Conservation (phyloP, 2,329 filamentous ascomycete species). For the Penicillium concentricum region DNA sequence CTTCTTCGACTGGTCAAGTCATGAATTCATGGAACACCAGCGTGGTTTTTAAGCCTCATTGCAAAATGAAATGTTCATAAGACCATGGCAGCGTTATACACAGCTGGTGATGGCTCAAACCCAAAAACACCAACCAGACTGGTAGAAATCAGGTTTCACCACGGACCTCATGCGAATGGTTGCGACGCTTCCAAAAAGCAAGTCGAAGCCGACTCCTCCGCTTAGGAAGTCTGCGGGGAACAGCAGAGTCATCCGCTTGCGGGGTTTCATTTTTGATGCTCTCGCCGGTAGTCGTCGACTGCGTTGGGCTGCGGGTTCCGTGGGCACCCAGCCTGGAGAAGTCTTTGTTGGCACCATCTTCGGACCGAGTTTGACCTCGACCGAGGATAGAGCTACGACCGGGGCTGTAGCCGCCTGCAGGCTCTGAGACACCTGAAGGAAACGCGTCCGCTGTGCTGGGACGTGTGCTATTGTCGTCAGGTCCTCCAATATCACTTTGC, state of each 20-base stretch:
- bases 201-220: constrained; percentile 41
- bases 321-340: constrained; percentile 21
- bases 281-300: constrained; percentile 29
- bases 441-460: constrained; percentile 33
- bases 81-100: constrained; percentile 25
- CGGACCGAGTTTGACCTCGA: constrained; percentile 14
- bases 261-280: constrained; percentile 27
- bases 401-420: constrained; percentile 23
- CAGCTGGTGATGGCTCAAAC: constrained; percentile 6
- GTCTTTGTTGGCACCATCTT: constrained; percentile 27
- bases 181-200: constrained; percentile 43
- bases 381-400: constrained; percentile 23
- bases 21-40: constrained; percentile 33
- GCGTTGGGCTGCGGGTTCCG: constrained; percentile 27
- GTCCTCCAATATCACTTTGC: constrained; percentile 31
- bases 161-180: constrained; percentile 32
- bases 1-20: constrained; percentile 23
- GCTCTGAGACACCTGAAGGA: constrained; percentile 20
- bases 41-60: constrained; percentile 25
- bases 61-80: constrained; percentile 27
- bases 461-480: constrained; percentile 28
- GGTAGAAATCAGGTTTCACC: constrained; percentile 31
- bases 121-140: constrained; percentile 9
- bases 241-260: constrained; percentile 22
- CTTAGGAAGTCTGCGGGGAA: constrained; percentile 34